Percentiles rank a stretch among this genome's conserved stretches.
Evolutionary conservation across 2,329 filamentous ascomycete genomes (phyloP).

Genomic region (Aspergillus sp.): DNA sequence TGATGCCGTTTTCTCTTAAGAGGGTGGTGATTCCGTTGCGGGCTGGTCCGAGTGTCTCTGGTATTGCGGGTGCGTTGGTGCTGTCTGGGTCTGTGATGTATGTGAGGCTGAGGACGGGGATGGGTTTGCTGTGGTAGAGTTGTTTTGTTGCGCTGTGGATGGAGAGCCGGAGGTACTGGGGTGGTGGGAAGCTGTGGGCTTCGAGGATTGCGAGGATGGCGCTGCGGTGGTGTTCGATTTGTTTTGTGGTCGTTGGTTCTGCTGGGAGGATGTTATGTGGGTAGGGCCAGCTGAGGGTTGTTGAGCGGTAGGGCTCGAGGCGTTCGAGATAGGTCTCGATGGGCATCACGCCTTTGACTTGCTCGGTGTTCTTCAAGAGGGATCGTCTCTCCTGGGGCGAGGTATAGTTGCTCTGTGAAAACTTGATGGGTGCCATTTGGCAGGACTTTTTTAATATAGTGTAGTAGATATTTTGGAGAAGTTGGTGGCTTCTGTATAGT

Average conservation of each 20-base stretch:
- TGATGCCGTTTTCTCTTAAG: neutral
- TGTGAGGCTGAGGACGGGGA: neutral
- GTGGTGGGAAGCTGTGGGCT: neutral
- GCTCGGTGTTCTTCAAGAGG: neutral
- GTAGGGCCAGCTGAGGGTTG: neutral
- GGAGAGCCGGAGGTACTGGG: neutral
- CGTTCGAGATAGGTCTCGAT: neutral
- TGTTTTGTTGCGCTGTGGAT: neutral
- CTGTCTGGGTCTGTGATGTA: neutral
- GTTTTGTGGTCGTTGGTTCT: neutral
- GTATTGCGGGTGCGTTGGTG: neutral
- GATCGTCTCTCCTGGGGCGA: neutral
- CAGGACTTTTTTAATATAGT: too few species aligned
- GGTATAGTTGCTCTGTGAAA: too few species aligned
- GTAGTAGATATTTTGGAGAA: too few species aligned
- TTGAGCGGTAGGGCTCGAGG: neutral
- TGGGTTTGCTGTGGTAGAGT: neutral
- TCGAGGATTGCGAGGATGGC: neutral
- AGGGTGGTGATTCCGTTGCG: neutral
- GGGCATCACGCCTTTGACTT: neutral
- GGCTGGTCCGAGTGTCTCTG: neutral
- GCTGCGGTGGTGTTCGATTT: neutral
- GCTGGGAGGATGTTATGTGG: neutral
- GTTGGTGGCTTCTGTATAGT: too few species aligned
- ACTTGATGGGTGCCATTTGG: neutral